Conservation (phyloP, 2,329 filamentous ascomycete species). For the Chaetomium olivaceum region DNA sequence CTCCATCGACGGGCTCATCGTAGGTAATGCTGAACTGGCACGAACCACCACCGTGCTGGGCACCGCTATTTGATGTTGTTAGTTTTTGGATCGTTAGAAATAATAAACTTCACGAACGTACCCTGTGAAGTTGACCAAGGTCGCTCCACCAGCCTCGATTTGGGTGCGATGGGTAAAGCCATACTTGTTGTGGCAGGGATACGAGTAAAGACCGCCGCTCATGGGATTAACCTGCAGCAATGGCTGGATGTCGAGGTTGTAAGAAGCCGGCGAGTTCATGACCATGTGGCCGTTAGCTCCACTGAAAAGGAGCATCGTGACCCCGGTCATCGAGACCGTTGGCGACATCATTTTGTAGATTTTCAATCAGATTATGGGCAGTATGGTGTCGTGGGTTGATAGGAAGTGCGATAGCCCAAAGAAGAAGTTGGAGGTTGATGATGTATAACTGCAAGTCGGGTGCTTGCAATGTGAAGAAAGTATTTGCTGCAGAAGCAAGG, state of each 20-base stretch:
- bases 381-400: background rate
- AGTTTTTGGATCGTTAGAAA: background rate
- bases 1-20: conserved; percentile 22
- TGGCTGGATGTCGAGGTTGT: conserved; percentile 24
- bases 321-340: background rate
- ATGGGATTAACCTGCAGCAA: conserved; percentile 29
- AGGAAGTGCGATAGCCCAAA: background rate
- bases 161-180: conserved; percentile 16
- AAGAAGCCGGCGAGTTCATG: conserved; percentile 26
- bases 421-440: background rate
- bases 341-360: conserved; percentile 12
- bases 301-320: conserved; percentile 13
- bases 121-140: conserved; percentile 33
- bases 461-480: background rate
- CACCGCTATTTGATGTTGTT: conserved; percentile 23
- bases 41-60: conserved; percentile 37
- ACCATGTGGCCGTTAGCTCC: conserved; percentile 25
- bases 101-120: background rate
- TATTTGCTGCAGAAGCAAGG: background rate
- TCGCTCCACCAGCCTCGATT: conserved; percentile 24
- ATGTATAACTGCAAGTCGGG: background rate
- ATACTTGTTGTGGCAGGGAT: conserved; percentile 28
- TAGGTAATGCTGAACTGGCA: conserved; percentile 39
- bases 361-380: background rate
- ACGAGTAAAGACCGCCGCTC: conserved; percentile 11